Conservation (phyloP, 352 stramenopile genomes). For the Phytophthora melonis region DNA sequence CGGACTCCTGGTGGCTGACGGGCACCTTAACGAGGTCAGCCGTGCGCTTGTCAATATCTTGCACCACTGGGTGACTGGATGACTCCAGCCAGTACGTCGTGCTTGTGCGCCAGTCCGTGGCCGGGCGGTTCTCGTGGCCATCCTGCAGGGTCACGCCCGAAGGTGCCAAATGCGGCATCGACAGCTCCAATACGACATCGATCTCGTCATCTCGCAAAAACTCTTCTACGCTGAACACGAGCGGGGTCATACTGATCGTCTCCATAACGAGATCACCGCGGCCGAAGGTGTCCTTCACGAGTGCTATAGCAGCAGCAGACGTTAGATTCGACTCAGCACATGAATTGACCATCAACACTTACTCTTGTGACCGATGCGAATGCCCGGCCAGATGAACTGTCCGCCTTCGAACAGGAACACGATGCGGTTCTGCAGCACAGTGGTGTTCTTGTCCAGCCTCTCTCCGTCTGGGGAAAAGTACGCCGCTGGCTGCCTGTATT, state of each 20-base stretch:
- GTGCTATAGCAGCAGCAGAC: conserved; percentile 30
- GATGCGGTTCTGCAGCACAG: conserved; percentile 51
- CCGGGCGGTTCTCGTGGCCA: conserved; percentile 67
- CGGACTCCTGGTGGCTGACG: conserved; percentile 64
- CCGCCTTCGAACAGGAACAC: conserved; percentile 83
- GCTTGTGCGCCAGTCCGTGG: conserved; percentile 80
- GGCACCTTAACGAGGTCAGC: conserved; percentile 72
- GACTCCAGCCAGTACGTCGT: conserved; percentile 83
- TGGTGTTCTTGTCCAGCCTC: conserved; percentile 53
- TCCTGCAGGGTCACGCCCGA: conserved; percentile 72
- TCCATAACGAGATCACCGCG: conserved; percentile 61
- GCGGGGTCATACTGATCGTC: conserved; percentile 69
- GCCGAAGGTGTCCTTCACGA: conserved; percentile 54
- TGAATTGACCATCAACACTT: conserved; percentile 2
- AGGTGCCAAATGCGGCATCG: conserved; percentile 65
- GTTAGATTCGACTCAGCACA: neutral
- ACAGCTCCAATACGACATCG: conserved; percentile 75
- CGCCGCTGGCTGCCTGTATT: conserved; percentile 77
- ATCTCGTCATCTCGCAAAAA: conserved; percentile 84
- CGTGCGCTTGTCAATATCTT: conserved; percentile 70
- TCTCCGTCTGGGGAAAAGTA: conserved; percentile 70
- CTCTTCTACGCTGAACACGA: conserved; percentile 80
- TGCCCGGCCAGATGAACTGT: conserved; percentile 79
- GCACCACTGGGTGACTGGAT: conserved; percentile 46
- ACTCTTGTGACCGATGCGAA: conserved; percentile 77